These are phyloP conservation scores for Hippophae rhamnoides DNA, from an alignment of 306 rosid species.

Conservation along the genomic window DNA sequence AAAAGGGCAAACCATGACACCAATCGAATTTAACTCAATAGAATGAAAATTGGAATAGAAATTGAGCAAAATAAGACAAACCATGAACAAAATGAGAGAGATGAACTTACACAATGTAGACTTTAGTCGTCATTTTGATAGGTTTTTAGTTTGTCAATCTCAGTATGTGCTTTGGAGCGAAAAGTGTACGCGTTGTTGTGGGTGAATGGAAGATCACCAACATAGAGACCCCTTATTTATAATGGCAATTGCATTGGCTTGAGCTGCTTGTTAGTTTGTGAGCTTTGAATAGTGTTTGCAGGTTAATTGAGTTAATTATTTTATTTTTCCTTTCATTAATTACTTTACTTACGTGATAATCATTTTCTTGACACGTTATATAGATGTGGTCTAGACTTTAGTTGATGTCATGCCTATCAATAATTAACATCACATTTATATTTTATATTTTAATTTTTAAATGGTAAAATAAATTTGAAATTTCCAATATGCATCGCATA, in stretches of 20 bases:
- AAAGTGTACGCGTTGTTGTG: neutral
- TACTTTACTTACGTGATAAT: no score
- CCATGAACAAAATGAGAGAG: slow-evolving; percentile 16
- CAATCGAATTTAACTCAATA: neutral
- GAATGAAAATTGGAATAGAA: slow-evolving; percentile 13
- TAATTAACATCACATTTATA: no score
- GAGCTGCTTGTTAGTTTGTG: no score
- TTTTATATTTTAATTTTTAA: no score
- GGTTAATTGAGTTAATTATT: no score
- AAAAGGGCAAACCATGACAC: slow-evolving; percentile 6
- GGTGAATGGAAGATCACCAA: slow-evolving; percentile 27
- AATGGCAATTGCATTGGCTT: slow-evolving; percentile 5
- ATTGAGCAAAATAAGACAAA: neutral
- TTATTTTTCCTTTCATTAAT: no score
- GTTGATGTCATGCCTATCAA: no score
- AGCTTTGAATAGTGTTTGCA: no score
- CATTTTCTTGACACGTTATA: no score
- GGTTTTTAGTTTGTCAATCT: slow-evolving; percentile 9
- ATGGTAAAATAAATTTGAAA: no score
- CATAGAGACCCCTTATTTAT: slow-evolving; percentile 35
- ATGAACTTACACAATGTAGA: slow-evolving; percentile 67
- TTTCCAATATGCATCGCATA: no score
- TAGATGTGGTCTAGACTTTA: no score
- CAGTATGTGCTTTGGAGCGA: slow-evolving; percentile 15
- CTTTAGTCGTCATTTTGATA: slow-evolving; percentile 58